phyloP scores from a whole-genome alignment of 2,329 filamentous ascomycete genomes.

The Botryotinia narcissicola region DNA sequence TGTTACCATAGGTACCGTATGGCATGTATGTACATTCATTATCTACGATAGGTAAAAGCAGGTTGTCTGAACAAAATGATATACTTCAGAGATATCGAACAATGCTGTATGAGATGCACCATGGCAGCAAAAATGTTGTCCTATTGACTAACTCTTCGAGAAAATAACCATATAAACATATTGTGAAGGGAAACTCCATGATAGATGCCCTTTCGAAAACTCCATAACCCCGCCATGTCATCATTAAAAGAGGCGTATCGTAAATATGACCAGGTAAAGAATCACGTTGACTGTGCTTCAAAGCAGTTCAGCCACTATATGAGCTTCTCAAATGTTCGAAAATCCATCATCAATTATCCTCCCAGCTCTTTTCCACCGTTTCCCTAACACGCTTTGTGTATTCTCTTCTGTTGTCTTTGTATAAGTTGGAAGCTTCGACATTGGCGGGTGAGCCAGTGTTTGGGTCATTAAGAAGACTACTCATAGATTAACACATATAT shows the following conservation, averaged over 20 bases:
- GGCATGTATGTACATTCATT: background rate
- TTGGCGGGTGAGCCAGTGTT: conserved; percentile 99
- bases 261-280: background rate
- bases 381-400: conserved; percentile 94
- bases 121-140: background rate
- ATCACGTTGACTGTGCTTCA: conserved; percentile 6
- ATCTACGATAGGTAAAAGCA: background rate
- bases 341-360: conserved; percentile 57
- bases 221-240: conserved; percentile 15
- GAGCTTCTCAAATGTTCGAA: background rate
- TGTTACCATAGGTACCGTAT: conserved; percentile 1
- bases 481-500: conserved; percentile 35
- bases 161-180: conserved; percentile 4
- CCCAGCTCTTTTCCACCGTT: conserved; percentile 99
- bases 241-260: conserved; percentile 10
- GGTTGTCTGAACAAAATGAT: background rate
- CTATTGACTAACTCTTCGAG: conserved; percentile 5
- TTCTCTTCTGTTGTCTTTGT: conserved; percentile 96
- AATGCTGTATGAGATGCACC: background rate
- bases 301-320: background rate
- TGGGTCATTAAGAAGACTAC: conserved; percentile 89
- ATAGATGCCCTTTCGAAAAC: conserved; percentile 13
- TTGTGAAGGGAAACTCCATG: conserved; percentile 7
- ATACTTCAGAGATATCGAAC: background rate
- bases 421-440: conserved; percentile 95